Conservation (phyloP, 2,329 filamentous ascomycete genomes). For the Colletotrichum abscissum region DNA sequence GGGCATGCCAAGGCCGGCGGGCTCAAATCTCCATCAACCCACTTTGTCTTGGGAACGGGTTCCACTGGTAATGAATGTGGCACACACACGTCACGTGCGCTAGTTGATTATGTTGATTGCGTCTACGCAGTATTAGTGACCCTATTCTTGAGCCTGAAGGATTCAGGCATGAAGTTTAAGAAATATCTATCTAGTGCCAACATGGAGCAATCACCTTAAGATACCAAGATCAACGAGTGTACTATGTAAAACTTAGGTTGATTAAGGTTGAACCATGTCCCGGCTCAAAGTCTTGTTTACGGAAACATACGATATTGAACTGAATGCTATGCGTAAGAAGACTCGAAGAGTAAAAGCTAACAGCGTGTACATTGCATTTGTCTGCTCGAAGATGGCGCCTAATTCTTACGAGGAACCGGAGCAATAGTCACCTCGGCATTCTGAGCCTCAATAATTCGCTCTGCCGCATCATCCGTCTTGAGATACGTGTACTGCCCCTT, state of each 20-base stretch:
- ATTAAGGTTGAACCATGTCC: no score
- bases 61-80: background rate
- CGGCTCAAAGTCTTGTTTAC: no score
- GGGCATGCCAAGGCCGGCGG: background rate
- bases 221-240: no score
- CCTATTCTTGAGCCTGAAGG: no score
- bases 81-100: background rate
- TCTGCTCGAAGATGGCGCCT: background rate
- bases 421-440: slow-evolving; percentile 2
- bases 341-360: background rate
- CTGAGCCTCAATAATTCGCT: slow-evolving; percentile 16
- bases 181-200: no score
- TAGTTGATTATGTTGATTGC: no score
- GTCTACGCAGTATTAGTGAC: background rate
- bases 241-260: no score
- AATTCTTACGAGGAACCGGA: background rate
- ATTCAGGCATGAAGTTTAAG: no score
- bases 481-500: slow-evolving; percentile 53
- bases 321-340: no score
- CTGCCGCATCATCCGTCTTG: slow-evolving; percentile 21
- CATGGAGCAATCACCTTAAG: no score
- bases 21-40: background rate
- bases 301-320: no score
- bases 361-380: background rate
- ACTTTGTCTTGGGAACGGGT: background rate